Conservation (phyloP, 345 rosid genomes). For the Populus davidiana region DNA sequence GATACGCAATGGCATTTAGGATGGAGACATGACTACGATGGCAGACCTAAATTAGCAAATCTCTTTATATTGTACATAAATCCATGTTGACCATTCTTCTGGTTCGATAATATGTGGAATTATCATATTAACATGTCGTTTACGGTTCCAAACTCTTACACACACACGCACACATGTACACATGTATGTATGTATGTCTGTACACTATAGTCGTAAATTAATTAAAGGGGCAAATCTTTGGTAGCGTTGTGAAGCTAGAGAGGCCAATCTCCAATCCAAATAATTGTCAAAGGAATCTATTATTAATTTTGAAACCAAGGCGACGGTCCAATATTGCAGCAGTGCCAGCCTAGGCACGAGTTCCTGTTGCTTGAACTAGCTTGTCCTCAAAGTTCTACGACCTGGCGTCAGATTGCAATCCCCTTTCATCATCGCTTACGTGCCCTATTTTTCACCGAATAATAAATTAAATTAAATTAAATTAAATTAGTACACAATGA, state of each 20-base stretch:
- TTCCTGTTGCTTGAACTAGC: neutral
- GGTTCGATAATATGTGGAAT: neutral
- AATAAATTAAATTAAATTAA: neutral
- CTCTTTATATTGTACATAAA: neutral
- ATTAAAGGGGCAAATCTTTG: neutral
- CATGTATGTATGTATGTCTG: neutral
- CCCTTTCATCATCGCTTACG: slow-evolving; percentile 47
- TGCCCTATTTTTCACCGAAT: neutral
- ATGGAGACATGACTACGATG: slow-evolving; percentile 18
- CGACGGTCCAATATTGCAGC: slow-evolving; percentile 25
- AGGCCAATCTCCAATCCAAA: neutral
- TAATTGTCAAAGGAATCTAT: slow-evolving; percentile 13
- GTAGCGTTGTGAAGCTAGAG: no score
- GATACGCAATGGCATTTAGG: slow-evolving; percentile 35
- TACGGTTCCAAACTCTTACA: no score
- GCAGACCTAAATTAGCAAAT: neutral
- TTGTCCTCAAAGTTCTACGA: slow-evolving; percentile 7
- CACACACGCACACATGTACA: no score
- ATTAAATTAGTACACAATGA: neutral
- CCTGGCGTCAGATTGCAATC: slow-evolving; percentile 22
- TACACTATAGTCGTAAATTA: neutral
- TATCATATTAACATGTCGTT: neutral
- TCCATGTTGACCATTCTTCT: neutral
- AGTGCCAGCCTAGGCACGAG: neutral
- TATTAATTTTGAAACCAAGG: neutral